Percentiles rank a stretch among this genome's conserved stretches.
These are phyloP conservation scores for Fusarium sp. DNA, from an alignment of 2,329 filamentous ascomycete genomes.

Conservation along the genomic window DNA sequence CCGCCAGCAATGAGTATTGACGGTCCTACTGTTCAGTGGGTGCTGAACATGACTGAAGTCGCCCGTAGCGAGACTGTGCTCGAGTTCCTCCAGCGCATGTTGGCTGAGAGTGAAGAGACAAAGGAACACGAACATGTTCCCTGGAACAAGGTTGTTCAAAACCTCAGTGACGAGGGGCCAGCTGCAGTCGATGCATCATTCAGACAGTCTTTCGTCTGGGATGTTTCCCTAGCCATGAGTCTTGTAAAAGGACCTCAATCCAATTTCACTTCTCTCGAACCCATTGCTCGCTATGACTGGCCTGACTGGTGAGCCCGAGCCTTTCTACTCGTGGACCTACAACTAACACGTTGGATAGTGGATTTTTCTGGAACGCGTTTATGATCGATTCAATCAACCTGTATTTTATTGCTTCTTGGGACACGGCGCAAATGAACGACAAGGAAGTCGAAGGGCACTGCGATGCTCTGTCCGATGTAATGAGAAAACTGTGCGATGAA, in stretches of 20 bases:
- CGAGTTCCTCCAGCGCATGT: conserved; percentile 43
- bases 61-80: conserved; percentile 38
- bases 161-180: conserved; percentile 47
- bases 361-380: conserved; percentile 53
- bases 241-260: conserved; percentile 21
- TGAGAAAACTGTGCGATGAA: conserved; percentile 43
- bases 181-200: conserved; percentile 48
- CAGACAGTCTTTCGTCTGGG: conserved; percentile 52
- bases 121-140: conserved; percentile 47
- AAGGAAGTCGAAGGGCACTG: conserved; percentile 46
- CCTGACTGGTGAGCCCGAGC: conserved; percentile 48
- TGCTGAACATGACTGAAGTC: conserved; percentile 48
- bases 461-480: conserved; percentile 43
- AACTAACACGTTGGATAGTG: conserved; percentile 38
- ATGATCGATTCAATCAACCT: conserved; percentile 47
- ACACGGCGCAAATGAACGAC: conserved; percentile 52
- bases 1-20: conserved; percentile 51
- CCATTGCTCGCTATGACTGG: conserved; percentile 50
- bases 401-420: conserved; percentile 52
- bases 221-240: conserved; percentile 47
- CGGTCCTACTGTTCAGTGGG: conserved; percentile 50
- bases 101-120: conserved; percentile 39
- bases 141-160: conserved; percentile 47
- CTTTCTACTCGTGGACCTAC: too few species aligned
- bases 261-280: conserved; percentile 41